Base-by-base conservation (phyloP, 345 rosid genomes). In the Acer negundo region DNA sequence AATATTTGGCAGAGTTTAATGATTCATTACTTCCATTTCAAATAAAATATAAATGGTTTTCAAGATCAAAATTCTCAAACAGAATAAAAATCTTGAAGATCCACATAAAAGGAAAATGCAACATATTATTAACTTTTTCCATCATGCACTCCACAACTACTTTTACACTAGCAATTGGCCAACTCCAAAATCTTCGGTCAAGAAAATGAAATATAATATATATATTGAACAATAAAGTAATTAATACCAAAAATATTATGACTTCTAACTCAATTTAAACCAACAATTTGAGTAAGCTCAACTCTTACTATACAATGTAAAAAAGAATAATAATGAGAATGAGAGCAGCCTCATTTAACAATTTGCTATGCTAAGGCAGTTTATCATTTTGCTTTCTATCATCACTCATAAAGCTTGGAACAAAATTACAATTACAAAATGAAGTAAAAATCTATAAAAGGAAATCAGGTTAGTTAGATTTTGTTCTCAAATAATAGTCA, bases 401-500 rank as follows among this genome's bases (percentile, higher is more conserved):
- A 35, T 71, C 49, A n/a, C 17, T 35, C 38, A 56, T 55, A 5
- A 55, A 46, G 20, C 20, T 11, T 35, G 1, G 28, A 31, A 58
- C 20, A 55, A 28, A 28, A 28, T 28, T 56, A 0, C 17, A 10
- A 20, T 49, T 42, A 59, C 40, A 40, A 22, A 59, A 38, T 2
- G 35, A 72, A 20, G 55, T 40, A 59, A 44, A 4, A 20, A 13
- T 4, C 8, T 69, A 22, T 28, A 16, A 19, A 56, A 56, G 7
- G 47, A 68, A 13, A 19, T 62, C 28, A 10, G 71, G 24, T 79
- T 61, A 80, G 13, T 6, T 46, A 2, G 73, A 40, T 69, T 66
- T 78, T 20, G 77, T 61, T 55, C 83, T 82, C 72, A 73, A 80
- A 40, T 74, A 75, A 69, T 81, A 80, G 53, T 95, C 95, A 0